Base-by-base conservation (phyloP, 148 eudicot species). In the Vaccinium myrtillus region DNA sequence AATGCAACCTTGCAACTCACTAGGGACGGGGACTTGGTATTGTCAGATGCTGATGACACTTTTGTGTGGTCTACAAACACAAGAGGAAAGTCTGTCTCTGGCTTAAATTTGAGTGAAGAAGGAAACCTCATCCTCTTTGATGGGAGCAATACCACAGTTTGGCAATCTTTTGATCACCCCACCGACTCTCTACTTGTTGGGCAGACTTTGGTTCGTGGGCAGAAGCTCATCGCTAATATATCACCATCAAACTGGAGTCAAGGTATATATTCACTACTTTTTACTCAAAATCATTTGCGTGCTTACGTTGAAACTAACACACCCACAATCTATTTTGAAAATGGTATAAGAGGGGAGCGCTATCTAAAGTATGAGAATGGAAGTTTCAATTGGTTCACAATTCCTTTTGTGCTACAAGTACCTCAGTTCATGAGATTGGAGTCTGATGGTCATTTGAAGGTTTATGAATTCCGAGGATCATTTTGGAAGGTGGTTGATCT, bases 51-150 rank as follows among this genome's bases (percentile, higher is more conserved):
- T 1, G 75, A 89, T 76, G 86, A 89, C 16, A 46, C 49, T 5
- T 19, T 54, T 4, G 87, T 80, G 4, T 89, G 89, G 91, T 84
- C 89, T 4, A 85, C 89, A 14, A 83, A 87, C 78, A 89, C 91
- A n/a, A n/a, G 81, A 1, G 85, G 88, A 5, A 87, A 61, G 73
- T 25, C 78, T 39, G 88, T 87, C 23, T 30, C 69, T 1, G 88
- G 91, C 12, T 59, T 87, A 48, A 89, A 87, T 78, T 32, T 87
- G 71, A 85, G 89, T 0, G 86, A 85, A 27, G 46, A 27, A 1
- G 86, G 88, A 30, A 89, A 89, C 58, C 78, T 89, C 4, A 83
- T 85, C 8, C 83, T 89, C 51, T 85, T 87, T 43, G 83, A 87
- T 61, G 6, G 0, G 6, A 80, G 65, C 6, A 77, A 74, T 6